These are phyloP conservation scores for Annulohypoxylon truncatum DNA, from an alignment of 2,329 filamentous ascomycete species.

Conservation along the genomic window DNA sequence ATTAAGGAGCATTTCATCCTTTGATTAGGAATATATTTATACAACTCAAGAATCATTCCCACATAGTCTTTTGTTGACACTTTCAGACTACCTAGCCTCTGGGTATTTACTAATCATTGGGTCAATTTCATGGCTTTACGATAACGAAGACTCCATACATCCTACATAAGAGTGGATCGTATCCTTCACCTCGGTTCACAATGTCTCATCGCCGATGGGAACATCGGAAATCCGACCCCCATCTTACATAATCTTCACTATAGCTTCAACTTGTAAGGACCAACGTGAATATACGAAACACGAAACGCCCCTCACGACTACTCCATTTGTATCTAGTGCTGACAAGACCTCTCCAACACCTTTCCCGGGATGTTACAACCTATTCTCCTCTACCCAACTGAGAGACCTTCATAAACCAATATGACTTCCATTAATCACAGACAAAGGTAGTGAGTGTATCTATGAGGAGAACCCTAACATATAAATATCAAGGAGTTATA, in stretches of 20 bases:
- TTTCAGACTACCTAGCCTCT: too few relatives aligned
- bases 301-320: neutral
- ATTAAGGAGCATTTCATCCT: too few relatives aligned
- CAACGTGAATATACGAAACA: neutral
- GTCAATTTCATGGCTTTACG: too few relatives aligned
- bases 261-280: neutral
- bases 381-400: too few relatives aligned
- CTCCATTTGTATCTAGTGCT: neutral
- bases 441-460: too few relatives aligned
- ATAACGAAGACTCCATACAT: neutral
- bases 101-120: too few relatives aligned
- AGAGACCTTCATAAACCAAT: too few relatives aligned
- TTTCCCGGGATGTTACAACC: neutral
- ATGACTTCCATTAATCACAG: too few relatives aligned
- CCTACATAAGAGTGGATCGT: neutral
- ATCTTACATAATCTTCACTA: neutral
- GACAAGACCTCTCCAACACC: neutral
- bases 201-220: neutral
- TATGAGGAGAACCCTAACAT: neutral
- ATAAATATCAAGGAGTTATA: neutral
- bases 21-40: too few relatives aligned
- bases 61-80: too few relatives aligned
- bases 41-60: too few relatives aligned
- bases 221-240: conserved; percentile 8
- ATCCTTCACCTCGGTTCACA: neutral